phyloP scores from a whole-genome alignment of 78 protist genomes.

The Trichosphaerium sp. region DNA sequence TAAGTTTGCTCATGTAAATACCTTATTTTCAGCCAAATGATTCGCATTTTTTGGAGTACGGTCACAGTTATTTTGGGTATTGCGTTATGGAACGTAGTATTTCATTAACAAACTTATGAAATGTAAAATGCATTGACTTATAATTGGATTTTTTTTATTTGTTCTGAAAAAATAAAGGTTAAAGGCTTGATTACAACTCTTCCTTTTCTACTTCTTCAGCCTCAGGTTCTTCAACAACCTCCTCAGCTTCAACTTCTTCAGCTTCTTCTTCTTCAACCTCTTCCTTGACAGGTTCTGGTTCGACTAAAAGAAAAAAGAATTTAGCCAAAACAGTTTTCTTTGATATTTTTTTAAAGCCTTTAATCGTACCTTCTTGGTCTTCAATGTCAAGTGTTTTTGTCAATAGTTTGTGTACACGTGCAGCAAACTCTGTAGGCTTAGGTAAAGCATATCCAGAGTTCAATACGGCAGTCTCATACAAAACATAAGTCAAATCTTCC shows the following conservation, averaged over 20 bases:
- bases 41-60: too few relatives aligned
- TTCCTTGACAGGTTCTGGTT: neutral
- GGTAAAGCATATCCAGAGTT: slow-evolving; percentile 66
- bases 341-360: neutral
- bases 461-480: slow-evolving; percentile 72
- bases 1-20: too few relatives aligned
- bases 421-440: slow-evolving; percentile 51
- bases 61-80: too few relatives aligned
- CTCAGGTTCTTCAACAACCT: neutral
- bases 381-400: slow-evolving; percentile 12
- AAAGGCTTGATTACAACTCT: too few relatives aligned
- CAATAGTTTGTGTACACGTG: slow-evolving; percentile 54
- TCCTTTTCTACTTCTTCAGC: too few relatives aligned
- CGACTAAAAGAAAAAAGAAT: neutral
- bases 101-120: too few relatives aligned
- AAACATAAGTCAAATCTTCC: neutral
- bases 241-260: neutral
- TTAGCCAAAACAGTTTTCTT: neutral
- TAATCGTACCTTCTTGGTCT: slow-evolving; percentile 23
- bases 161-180: too few relatives aligned
- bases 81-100: too few relatives aligned
- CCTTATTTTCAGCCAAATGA: too few relatives aligned
- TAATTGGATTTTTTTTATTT: too few relatives aligned
- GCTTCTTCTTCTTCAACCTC: neutral
- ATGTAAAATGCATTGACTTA: too few relatives aligned